Conservation (phyloP, 148 eudicot species). For the Cornus florida region DNA sequence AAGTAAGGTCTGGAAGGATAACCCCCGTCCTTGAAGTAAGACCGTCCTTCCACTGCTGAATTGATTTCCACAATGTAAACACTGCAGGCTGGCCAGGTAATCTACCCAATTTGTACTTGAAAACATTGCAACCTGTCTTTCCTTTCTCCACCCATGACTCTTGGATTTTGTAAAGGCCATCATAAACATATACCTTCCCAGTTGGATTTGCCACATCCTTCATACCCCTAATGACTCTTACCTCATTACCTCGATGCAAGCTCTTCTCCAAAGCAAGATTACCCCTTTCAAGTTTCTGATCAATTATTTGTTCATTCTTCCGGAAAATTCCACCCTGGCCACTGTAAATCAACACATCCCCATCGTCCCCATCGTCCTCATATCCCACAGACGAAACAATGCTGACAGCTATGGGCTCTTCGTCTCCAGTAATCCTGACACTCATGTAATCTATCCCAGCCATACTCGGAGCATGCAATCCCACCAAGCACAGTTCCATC, state of each 20-base stretch:
- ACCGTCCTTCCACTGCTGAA: constrained; percentile 84
- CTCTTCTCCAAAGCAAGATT: constrained; percentile 89
- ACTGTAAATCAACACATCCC: constrained; percentile 69
- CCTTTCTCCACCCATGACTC: constrained; percentile 87
- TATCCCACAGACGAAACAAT: constrained; percentile 91
- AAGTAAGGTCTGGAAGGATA: constrained; percentile 82
- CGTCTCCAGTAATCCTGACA: constrained; percentile 43
- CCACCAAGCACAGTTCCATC: constrained; percentile 86
- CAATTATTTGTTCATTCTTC: constrained; percentile 56
- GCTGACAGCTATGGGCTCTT: constrained; percentile 84
- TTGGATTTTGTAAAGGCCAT: constrained; percentile 77
- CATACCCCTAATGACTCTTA: constrained; percentile 83
- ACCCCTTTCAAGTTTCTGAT: constrained; percentile 94
- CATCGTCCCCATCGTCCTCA: constrained; percentile 73
- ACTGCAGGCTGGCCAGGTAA: constrained; percentile 74
- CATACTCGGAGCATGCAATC: constrained; percentile 90
- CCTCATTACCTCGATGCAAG: constrained; percentile 65
- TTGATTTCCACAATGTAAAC: constrained; percentile 71
- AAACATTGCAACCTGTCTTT: constrained; percentile 66
- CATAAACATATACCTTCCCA: constrained; percentile 72
- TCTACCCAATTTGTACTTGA: constrained; percentile 81
- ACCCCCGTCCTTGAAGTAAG: constrained; percentile 56
- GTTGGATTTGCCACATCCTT: constrained; percentile 38
- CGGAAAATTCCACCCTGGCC: constrained; percentile 84
- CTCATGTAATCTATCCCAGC: constrained; percentile 89